Evolutionary conservation across 2,329 filamentous ascomycete species (phyloP), one percentile per base, ranked within the genome.

Genomic region (Verruconis gallopava): DNA sequence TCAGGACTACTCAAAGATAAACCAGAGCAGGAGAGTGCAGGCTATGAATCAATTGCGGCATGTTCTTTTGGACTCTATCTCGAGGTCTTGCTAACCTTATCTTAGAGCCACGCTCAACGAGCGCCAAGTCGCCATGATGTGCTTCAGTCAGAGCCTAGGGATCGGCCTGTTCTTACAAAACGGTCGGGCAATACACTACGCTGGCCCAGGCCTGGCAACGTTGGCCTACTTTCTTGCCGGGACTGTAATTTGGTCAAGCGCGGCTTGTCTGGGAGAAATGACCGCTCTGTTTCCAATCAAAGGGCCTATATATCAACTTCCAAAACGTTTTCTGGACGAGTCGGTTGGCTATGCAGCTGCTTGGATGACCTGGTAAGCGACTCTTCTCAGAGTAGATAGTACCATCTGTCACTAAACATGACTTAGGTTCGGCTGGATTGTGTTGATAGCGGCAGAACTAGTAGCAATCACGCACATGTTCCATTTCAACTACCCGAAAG

Each of bases 291-390:
- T 63, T 37, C 59, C 61, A 25, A 60, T 64, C 11, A 61, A 60
- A 28, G 60, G 60, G 13, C 55, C 61, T 2, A 60, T 60, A 21
- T 60, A 61, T 40, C 59, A 62, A 44, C 64, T 64, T 44, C 55
- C 57, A 20, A 50, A 56, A 19, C 53, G 60, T 25, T 65, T 62
- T 49, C 48, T 65, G 21, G 61, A 64, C 47, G 57, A 63, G 50
- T 60, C 61, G 20, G 55, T 67, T 15, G 64, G 64, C 22, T 66
- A 63, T 51, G 62, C 64, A 1, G 59, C 59, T 13, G 64, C 62
- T 2, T 68, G 65, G 65, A 65, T 66, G 49, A 54, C 59, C 19
- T 67, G 63, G 63, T 63, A 58, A 22, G 45, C 53, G 6, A 55
- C 53, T 19, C n/a, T n/a, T n/a, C n/a, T n/a, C n/a, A n/a, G n/a